phyloP scores from a whole-genome alignment of 148 eudicot species.

The Rhododendron vialii region DNA sequence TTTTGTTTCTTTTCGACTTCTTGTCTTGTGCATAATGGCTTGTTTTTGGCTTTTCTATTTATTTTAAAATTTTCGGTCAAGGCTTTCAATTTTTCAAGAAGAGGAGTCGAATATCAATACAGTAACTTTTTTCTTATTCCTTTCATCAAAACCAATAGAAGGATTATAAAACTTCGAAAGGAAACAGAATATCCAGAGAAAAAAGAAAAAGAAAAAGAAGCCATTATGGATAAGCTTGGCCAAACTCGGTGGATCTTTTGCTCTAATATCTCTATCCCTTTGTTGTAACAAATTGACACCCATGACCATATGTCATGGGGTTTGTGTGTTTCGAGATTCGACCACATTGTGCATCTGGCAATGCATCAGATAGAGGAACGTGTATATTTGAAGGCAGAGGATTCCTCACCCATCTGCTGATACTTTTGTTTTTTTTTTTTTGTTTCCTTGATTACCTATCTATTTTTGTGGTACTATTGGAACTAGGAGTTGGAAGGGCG shows the following conservation, averaged over 20 bases:
- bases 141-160: neutral
- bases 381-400: neutral
- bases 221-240: neutral
- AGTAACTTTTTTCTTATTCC: neutral
- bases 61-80: neutral
- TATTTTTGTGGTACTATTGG: conserved; percentile 3
- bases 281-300: neutral
- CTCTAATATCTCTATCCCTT: neutral
- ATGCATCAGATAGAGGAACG: neutral
- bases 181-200: neutral
- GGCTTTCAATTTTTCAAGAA: neutral
- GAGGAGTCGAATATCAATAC: neutral
- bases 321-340: neutral
- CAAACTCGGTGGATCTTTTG: neutral
- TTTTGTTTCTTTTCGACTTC: neutral
- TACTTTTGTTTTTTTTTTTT: neutral
- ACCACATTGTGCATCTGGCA: neutral
- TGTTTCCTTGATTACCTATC: neutral
- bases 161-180: neutral
- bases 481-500: conserved; percentile 76
- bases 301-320: neutral
- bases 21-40: neutral
- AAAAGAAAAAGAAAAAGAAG: neutral
- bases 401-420: neutral
- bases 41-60: neutral